Base-by-base conservation (phyloP, 768 basidiomycete genomes). In the Hypsizygus marmoreus region DNA sequence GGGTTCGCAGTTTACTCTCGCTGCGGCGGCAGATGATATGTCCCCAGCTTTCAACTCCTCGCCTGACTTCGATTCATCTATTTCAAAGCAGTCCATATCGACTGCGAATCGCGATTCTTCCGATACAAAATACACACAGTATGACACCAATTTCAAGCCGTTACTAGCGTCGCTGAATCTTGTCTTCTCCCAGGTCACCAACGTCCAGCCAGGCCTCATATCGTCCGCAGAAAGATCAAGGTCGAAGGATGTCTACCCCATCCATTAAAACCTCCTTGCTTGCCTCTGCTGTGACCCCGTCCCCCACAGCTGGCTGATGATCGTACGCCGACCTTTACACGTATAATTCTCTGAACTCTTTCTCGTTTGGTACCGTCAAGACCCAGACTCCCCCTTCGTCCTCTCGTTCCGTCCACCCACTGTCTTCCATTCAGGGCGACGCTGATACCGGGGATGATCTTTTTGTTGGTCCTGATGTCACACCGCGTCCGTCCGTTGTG, bases 401-500 rank as follows among this genome's bases (percentile, higher is more conserved):
- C 6, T 55, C 62, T 35, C 62, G 59, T 16, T 49, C 63, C 30
- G 52, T 71, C 41, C 71, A 75, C 43, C 72, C 72, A 3, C 51
- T 71, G n/a, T 64, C 68, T 32, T 58, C 62, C 28, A 42, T 55
- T 45, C 57, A 49, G 19, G 64, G 60, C 37, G 70, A 69, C 25
- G 54, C 58, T 17, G 70, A 72, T 38, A 50, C 57, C 36, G 56
- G 67, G 24, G 72, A 77, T 45, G 73, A 74, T 22, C 48, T 58
- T 31, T 55, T 54, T 17, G 51, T 52, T 23, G 59, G 56, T 16
- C 63, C 68, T 26, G 77, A 80, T 58, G 71, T 73, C 25, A 80
- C 78, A 4, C 78, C 78, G 36, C 69, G 78, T 17, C 77, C 75
- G 3, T 79, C 77, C 26, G 68, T 80, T 26, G 68, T 70, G 31